phyloP scores from a whole-genome alignment of 2,329 filamentous ascomycete species.

The Fusarium sp. region DNA sequence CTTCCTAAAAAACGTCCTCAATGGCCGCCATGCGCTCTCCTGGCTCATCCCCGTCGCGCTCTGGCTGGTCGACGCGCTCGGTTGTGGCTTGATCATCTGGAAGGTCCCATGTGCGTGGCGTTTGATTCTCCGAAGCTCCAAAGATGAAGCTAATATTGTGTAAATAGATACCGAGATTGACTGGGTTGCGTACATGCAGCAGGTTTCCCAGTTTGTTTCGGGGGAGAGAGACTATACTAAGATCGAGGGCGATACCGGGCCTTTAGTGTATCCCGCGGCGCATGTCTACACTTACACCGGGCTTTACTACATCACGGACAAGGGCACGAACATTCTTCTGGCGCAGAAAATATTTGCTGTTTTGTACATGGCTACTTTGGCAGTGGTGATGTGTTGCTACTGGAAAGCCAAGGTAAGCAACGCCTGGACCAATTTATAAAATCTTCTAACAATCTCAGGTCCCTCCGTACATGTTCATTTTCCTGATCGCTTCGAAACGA shows the following conservation, averaged over 20 bases:
- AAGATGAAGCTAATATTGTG: slow-evolving; percentile 13
- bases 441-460: slow-evolving; percentile 60
- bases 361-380: slow-evolving; percentile 82
- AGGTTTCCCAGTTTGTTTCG: slow-evolving; percentile 80
- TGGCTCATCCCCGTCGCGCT: slow-evolving; percentile 69
- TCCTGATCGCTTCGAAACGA: slow-evolving; percentile 90
- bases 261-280: slow-evolving; percentile 92
- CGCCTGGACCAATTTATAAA: background rate
- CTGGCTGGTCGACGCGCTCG: slow-evolving; percentile 75
- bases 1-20: slow-evolving; percentile 59
- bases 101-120: slow-evolving; percentile 80
- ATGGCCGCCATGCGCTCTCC: slow-evolving; percentile 63
- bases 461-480: slow-evolving; percentile 87
- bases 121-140: background rate
- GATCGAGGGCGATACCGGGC: slow-evolving; percentile 89
- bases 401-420: slow-evolving; percentile 72
- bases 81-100: slow-evolving; percentile 81
- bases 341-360: slow-evolving; percentile 88
- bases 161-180: slow-evolving; percentile 91
- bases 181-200: slow-evolving; percentile 97
- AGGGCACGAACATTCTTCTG: slow-evolving; percentile 79
- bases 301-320: slow-evolving; percentile 81
- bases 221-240: slow-evolving; percentile 91
- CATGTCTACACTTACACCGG: slow-evolving; percentile 92
- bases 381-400: slow-evolving; percentile 86